These are phyloP conservation scores for Urochloa ruziziensis DNA, from an alignment of 176 grass and related monocot genomes.

Conservation along the genomic window DNA sequence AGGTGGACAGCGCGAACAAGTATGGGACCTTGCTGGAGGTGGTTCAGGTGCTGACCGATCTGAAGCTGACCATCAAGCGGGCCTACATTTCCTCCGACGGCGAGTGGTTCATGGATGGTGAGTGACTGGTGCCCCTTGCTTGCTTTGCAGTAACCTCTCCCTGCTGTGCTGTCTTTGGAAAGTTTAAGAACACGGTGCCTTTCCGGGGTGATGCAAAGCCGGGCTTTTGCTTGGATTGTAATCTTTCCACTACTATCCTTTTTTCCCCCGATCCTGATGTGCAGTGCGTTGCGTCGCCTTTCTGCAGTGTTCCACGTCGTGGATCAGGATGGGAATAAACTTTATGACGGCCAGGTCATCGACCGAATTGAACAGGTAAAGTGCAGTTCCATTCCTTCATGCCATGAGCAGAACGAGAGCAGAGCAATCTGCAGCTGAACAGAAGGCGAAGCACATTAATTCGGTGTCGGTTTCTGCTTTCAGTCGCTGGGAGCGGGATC, in stretches of 20 bases:
- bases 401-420: conserved; percentile 12
- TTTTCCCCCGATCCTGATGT: background rate
- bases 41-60: conserved; percentile 91
- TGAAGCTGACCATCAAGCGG: conserved; percentile 85
- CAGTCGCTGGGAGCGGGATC: conserved; percentile 74
- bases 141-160: background rate
- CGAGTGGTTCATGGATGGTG: conserved; percentile 99
- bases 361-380: conserved; percentile 72
- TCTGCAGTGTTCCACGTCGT: conserved; percentile 96
- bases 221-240: conserved; percentile 22
- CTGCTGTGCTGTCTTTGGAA: conserved; percentile 31
- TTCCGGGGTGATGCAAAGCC: conserved; percentile 19
- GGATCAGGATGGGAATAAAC: conserved; percentile 83
- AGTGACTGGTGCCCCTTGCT: background rate
- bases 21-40: conserved; percentile 92
- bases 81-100: conserved; percentile 98
- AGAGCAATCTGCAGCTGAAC: background rate
- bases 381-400: background rate
- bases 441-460: too few relatives aligned
- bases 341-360: conserved; percentile 68
- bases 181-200: conserved; percentile 36
- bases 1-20: conserved; percentile 98
- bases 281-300: background rate
- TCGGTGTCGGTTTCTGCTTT: background rate
- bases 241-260: conserved; percentile 35